Evolutionary conservation across 192 early-diverging fungal genomes (phyloP).

Genomic region (Coemansia sp.): DNA sequence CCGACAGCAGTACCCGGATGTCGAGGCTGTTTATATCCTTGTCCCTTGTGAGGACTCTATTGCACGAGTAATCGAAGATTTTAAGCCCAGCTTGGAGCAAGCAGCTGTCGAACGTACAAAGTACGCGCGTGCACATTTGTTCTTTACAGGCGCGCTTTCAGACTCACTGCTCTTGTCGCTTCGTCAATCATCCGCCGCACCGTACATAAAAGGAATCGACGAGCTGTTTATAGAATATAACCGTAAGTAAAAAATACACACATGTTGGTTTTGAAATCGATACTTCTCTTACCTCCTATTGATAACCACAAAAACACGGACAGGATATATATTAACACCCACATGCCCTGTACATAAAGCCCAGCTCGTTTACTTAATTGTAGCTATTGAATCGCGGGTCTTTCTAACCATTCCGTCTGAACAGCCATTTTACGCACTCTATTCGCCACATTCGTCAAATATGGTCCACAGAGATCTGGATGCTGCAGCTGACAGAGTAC

Average conservation of each 20-base stretch:
- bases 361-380: background rate
- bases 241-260: slow-evolving; percentile 27
- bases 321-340: no score
- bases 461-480: slow-evolving; percentile 34
- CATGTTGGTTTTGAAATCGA: background rate
- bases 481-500: slow-evolving; percentile 42
- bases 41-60: slow-evolving; percentile 49
- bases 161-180: slow-evolving; percentile 42
- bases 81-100: slow-evolving; percentile 9
- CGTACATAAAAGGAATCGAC: slow-evolving; percentile 32
- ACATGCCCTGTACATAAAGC: background rate
- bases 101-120: background rate
- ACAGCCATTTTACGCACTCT: slow-evolving; percentile 51
- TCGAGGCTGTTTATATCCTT: slow-evolving; percentile 55
- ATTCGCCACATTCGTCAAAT: slow-evolving; percentile 43
- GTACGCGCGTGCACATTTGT: slow-evolving; percentile 49
- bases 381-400: slow-evolving; percentile 54
- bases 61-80: slow-evolving; percentile 47
- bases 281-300: background rate
- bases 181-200: slow-evolving; percentile 36
- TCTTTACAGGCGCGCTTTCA: slow-evolving; percentile 51
- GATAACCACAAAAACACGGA: background rate
- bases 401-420: slow-evolving; percentile 54
- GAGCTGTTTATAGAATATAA: slow-evolving; percentile 56
- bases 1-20: slow-evolving; percentile 48